These are phyloP conservation scores for Oryza meyeriana DNA, from an alignment of 176 grass and related monocot genomes.

Conservation along the genomic window DNA sequence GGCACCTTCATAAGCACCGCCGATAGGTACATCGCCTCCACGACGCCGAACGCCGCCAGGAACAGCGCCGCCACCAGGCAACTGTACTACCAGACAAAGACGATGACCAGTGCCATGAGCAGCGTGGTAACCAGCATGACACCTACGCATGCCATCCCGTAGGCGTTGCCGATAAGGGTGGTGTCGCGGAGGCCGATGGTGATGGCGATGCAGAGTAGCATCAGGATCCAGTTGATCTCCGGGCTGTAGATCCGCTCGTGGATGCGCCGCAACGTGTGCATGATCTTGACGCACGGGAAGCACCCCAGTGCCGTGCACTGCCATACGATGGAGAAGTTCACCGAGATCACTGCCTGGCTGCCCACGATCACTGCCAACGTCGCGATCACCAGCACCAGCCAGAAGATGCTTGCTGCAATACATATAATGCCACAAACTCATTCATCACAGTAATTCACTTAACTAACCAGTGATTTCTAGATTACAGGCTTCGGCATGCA, in stretches of 20 bases:
- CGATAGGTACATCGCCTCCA: slow-evolving; percentile 54
- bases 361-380: slow-evolving; percentile 65
- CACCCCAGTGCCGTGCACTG: slow-evolving; percentile 65
- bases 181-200: slow-evolving; percentile 60
- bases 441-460: too few species aligned
- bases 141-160: slow-evolving; percentile 57
- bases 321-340: slow-evolving; percentile 70
- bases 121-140: slow-evolving; percentile 63
- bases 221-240: slow-evolving; percentile 73
- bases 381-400: slow-evolving; percentile 60
- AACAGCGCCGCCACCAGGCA: slow-evolving; percentile 36
- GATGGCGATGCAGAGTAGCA: slow-evolving; percentile 48
- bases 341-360: slow-evolving; percentile 71
- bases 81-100: slow-evolving; percentile 60
- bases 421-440: too few species aligned
- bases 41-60: slow-evolving; percentile 43
- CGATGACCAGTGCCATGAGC: slow-evolving; percentile 60
- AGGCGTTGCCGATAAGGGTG: slow-evolving; percentile 59
- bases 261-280: slow-evolving; percentile 63
- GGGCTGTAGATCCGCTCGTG: slow-evolving; percentile 73
- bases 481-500: too few species aligned
- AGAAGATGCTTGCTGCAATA: slow-evolving; percentile 49
- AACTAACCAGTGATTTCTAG: too few species aligned
- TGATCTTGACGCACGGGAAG: slow-evolving; percentile 70
- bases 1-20: slow-evolving; percentile 61